Conservation (phyloP, 345 rosid species). For the Brassica juncea region DNA sequence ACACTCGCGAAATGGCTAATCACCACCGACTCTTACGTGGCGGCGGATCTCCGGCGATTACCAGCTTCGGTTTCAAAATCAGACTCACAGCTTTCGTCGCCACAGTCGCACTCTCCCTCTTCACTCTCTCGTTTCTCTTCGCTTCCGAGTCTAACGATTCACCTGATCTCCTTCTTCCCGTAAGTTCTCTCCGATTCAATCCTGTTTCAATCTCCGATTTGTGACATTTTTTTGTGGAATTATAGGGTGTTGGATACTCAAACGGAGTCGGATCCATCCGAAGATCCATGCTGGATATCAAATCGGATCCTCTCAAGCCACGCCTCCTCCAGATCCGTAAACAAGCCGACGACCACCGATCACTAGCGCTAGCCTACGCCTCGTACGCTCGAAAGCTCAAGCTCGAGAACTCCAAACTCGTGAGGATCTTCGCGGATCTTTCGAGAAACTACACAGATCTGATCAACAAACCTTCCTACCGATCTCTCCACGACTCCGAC, state of each 20-base stretch:
- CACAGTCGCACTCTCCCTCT: constrained; percentile 47
- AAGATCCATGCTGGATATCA: constrained; percentile 76
- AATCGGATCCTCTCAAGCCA: constrained; percentile 93
- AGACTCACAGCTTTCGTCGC: constrained; percentile 50
- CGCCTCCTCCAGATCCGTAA: constrained; percentile 86
- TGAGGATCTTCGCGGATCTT: constrained; percentile 84
- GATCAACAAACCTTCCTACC: constrained; percentile 65
- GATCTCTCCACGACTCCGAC: constrained; percentile 62
- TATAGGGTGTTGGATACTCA: constrained; percentile 48
- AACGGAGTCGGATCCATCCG: constrained; percentile 58
- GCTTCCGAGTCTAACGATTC: constrained; percentile 49
- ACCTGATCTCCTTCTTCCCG: constrained; percentile 51
- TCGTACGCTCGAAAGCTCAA: constrained; percentile 93
- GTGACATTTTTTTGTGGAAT: background rate
- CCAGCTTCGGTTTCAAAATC: constrained; percentile 36
- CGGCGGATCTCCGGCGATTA: constrained; percentile 41
- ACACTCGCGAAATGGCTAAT: constrained; percentile 50
- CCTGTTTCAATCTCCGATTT: background rate
- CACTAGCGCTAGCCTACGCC: constrained; percentile 75
- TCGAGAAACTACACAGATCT: constrained; percentile 83
- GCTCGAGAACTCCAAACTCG: constrained; percentile 89
- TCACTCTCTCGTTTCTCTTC: constrained; percentile 55
- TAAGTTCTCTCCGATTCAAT: constrained; percentile 34
- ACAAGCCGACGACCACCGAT: constrained; percentile 92
- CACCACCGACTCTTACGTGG: constrained; percentile 46